Base-by-base conservation (phyloP, 139 green algal species). In the Deuterostichococcus epilithicus region DNA sequence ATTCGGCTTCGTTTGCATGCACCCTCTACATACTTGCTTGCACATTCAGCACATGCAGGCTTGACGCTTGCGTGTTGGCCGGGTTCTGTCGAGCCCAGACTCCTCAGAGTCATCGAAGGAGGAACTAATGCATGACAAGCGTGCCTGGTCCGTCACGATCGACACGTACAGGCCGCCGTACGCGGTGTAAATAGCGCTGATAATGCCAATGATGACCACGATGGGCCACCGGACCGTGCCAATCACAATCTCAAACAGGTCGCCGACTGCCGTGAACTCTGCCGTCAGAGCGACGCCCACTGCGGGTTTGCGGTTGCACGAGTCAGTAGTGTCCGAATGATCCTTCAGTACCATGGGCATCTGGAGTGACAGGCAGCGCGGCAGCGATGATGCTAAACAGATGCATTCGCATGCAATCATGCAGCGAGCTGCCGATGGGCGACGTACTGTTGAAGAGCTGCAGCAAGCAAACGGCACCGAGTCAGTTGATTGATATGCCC, bases 81-180 rank as follows among this genome's bases (percentile, higher is more conserved):
- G 13, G 2, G n/a, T 88, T 0, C 52, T 2, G 71, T 82, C 76
- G 39, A 84, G 89, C 84, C 94, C n/a, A n/a, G n/a, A n/a, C n/a
- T n/a, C n/a, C n/a, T n/a, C n/a, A n/a, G n/a, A n/a, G n/a, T n/a
- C n/a, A n/a, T n/a, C n/a, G n/a, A n/a, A n/a, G n/a, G n/a, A n/a
- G n/a, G n/a, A n/a, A n/a, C n/a, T n/a, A n/a, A n/a, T 52, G 42
- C 42, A 23, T 52, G 10, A 23, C 18, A n/a, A 20, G 28, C 52
- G 90, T 1, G 88, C 47, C 45, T 92, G 86, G 78, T 97, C 92
- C 4, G 92, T 97, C 26, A 90, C 72, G 75, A 97, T 94, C 42
- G 86, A 93, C 45, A 97, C 85, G 42, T 86, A 84, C 33, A 93
- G 78, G 42, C 90, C 89, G 38, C 91, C 91, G 60, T 86, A 87